Conservation (phyloP, 2,329 filamentous ascomycete genomes). For the Colletotrichum graminicola region DNA sequence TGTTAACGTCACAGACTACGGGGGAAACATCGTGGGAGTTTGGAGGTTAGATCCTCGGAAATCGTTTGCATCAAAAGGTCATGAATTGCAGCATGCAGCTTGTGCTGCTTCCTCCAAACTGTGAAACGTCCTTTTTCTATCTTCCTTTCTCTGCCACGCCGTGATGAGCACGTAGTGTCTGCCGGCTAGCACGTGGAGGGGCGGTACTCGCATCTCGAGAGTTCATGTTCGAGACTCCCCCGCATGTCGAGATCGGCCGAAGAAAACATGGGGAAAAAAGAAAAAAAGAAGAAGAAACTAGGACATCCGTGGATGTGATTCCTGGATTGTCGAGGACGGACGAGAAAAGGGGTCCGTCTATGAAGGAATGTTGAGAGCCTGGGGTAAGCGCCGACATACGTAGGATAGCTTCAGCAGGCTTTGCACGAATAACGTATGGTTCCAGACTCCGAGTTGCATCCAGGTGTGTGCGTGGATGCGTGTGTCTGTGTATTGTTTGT, state of each 20-base stretch:
- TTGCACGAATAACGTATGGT: conserved; percentile 39
- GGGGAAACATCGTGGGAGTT: conserved; percentile 59
- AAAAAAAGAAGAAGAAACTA: conserved; percentile 16
- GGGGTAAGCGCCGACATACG: conserved; percentile 39
- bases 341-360: conserved; percentile 37
- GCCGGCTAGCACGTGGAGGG: conserved; percentile 28
- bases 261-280: conserved; percentile 9
- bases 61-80: conserved; percentile 60
- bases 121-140: conserved; percentile 34
- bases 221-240: conserved; percentile 22
- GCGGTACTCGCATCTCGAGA: conserved; percentile 29
- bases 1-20: conserved; percentile 56
- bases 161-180: conserved; percentile 40
- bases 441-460: conserved; percentile 7
- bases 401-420: conserved; percentile 41
- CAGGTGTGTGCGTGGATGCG: background rate
- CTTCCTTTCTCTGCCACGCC: conserved; percentile 19
- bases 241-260: conserved; percentile 29
- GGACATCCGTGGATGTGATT: conserved; percentile 12
- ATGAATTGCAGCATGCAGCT: conserved; percentile 43
- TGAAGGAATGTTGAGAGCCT: conserved; percentile 39
- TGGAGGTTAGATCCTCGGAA: conserved; percentile 62
- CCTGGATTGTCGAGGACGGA: conserved; percentile 26
- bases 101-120: conserved; percentile 41
- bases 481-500: background rate